These are phyloP conservation scores for Fallopia convolvulus DNA, from an alignment of 148 eudicot genomes.

Conservation along the genomic window DNA sequence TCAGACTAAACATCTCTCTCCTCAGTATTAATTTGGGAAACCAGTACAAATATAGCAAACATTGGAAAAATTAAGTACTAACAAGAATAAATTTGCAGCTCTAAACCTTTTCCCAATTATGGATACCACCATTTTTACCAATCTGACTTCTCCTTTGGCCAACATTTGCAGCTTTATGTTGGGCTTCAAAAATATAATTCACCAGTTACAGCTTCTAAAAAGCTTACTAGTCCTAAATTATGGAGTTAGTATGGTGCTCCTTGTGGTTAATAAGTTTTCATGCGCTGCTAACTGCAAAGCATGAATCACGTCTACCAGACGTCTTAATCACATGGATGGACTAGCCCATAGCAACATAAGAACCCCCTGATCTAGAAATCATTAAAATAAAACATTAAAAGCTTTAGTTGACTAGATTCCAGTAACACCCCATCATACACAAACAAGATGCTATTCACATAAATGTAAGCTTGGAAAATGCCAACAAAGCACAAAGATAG, in stretches of 20 bases:
- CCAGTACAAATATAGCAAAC: neutral
- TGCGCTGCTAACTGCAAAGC: neutral
- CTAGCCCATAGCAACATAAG: neutral
- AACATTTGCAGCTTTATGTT: neutral
- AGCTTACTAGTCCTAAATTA: neutral
- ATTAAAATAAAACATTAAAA: neutral
- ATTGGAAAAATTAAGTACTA: neutral
- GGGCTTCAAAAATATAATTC: neutral
- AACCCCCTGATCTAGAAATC: neutral
- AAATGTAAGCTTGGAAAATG: neutral
- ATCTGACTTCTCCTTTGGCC: neutral
- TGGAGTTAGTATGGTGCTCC: neutral
- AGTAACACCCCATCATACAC: slow-evolving; percentile 3
- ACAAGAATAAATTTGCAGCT: neutral
- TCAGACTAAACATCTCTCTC: neutral
- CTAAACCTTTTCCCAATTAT: neutral
- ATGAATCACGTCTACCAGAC: neutral
- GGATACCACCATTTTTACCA: neutral
- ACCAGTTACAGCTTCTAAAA: neutral
- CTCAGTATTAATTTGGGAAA: neutral
- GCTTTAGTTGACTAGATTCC: neutral
- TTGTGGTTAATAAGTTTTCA: neutral
- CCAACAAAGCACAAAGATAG: neutral
- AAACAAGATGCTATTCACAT: neutral
- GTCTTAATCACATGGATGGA: neutral